Conservation (phyloP, 352 stramenopile species). For the Phytopythium boreale region DNA sequence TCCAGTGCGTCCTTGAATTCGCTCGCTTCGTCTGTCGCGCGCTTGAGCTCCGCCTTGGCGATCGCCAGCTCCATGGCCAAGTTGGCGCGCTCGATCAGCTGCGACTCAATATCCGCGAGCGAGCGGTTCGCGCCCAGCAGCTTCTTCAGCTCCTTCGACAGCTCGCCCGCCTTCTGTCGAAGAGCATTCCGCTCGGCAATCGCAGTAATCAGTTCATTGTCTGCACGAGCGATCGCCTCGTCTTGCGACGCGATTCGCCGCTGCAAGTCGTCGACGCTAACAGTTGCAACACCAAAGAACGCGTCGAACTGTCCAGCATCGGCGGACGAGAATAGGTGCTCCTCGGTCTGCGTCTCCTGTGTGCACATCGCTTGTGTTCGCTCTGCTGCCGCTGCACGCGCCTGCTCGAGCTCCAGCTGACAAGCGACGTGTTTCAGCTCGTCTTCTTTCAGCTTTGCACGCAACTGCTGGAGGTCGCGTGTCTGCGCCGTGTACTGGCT, state of each 20-base stretch:
- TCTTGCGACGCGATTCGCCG: constrained; percentile 32
- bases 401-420: constrained; percentile 44
- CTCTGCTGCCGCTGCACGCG: constrained; percentile 9
- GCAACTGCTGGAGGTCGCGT: constrained; percentile 46
- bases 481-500: constrained; percentile 41
- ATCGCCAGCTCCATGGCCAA: constrained; percentile 50
- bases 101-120: constrained; percentile 46
- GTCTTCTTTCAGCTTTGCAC: constrained; percentile 49
- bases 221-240: constrained; percentile 19
- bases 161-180: constrained; percentile 38
- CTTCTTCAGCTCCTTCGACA: constrained; percentile 59
- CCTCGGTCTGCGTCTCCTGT: constrained; percentile 51
- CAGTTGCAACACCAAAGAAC: constrained; percentile 27
- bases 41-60: constrained; percentile 52
- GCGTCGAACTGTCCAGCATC: constrained; percentile 13
- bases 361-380: constrained; percentile 20
- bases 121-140: constrained; percentile 46
- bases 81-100: constrained; percentile 59
- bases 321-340: constrained; percentile 7
- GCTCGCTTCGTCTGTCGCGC: constrained; percentile 44
- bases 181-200: constrained; percentile 63
- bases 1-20: constrained; percentile 63
- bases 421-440: constrained; percentile 30
- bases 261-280: constrained; percentile 42
- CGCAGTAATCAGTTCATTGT: constrained; percentile 34